Conservation (phyloP, 1,284 basidiomycete genomes). For the Cystobasidium slooffiae region DNA sequence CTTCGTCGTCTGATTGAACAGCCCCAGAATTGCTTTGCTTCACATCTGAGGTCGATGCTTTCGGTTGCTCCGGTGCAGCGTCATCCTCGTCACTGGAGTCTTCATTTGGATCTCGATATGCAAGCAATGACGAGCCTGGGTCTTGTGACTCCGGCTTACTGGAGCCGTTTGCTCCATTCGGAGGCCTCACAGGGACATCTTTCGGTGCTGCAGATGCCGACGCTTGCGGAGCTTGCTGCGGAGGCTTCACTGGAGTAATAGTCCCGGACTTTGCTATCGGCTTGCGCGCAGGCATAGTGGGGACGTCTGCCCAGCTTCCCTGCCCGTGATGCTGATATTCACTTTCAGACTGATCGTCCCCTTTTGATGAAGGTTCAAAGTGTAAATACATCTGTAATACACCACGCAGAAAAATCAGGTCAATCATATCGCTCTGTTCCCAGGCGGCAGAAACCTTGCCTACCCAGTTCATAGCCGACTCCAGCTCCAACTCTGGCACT, state of each 20-base stretch:
- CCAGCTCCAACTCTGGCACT: constrained; percentile 70
- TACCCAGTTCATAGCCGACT: constrained; percentile 93
- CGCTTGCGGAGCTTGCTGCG: neutral
- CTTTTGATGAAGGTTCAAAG: neutral
- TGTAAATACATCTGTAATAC: constrained; percentile 16
- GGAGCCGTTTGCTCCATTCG: neutral
- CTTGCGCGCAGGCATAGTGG: neutral
- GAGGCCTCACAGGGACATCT: neutral
- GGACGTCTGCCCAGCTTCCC: neutral
- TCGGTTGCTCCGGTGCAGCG: neutral
- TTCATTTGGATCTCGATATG: constrained; percentile 48
- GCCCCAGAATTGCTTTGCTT: too few species aligned
- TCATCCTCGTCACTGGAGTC: constrained; percentile 41
- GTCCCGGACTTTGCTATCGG: neutral
- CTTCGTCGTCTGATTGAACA: constrained; percentile 60
- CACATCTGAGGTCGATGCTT: neutral
- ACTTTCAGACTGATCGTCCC: neutral
- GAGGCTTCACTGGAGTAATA: neutral
- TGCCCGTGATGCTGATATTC: neutral
- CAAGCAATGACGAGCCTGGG: constrained; percentile 3
- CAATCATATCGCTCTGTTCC: too few species aligned
- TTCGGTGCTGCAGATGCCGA: neutral
- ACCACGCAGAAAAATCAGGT: neutral
- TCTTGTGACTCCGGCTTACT: neutral
- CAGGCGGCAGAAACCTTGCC: constrained; percentile 49